Evolutionary conservation across 2,329 filamentous ascomycete genomes (phyloP).

Genomic region (Bipolaris victoriae): DNA sequence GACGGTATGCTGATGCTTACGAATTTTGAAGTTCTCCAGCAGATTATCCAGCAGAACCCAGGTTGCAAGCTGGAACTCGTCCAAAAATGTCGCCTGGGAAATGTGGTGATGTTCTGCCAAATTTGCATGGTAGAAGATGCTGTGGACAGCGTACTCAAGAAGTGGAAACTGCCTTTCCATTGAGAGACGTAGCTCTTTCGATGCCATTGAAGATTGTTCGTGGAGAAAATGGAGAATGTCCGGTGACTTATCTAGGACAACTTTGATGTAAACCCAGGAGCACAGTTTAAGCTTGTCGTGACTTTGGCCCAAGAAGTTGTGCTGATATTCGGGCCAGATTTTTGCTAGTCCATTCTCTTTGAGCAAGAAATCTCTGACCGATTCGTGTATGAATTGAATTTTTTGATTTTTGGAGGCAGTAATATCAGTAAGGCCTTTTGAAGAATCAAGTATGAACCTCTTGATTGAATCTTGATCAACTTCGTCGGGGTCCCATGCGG

Average conservation of each 20-base stretch:
- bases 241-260: constrained; percentile 17
- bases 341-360: constrained; percentile 41
- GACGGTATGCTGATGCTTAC: not conserved
- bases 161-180: constrained; percentile 50
- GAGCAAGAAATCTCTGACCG: constrained; percentile 49
- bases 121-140: not conserved
- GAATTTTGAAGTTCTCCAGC: not conserved
- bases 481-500: constrained; percentile 23
- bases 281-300: constrained; percentile 52
- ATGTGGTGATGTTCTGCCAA: not conserved
- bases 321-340: constrained; percentile 44
- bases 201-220: constrained; percentile 12
- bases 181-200: constrained; percentile 5
- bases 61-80: not conserved
- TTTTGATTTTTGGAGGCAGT: constrained; percentile 23
- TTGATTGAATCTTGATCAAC: constrained; percentile 16
- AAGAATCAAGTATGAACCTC: constrained; percentile 30
- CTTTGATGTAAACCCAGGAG: constrained; percentile 52
- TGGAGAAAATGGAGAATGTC: constrained; percentile 2
- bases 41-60: not conserved
- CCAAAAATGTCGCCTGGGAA: not conserved
- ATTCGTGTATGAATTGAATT: constrained; percentile 43
- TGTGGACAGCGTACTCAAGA: constrained; percentile 52
- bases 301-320: constrained; percentile 43
- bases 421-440: constrained; percentile 32